Evolutionary conservation across 176 grass and related monocot genomes (phyloP), one percentile per base, ranked within the genome.

Genomic region (sorghum (Sorghum bicolor)): DNA sequence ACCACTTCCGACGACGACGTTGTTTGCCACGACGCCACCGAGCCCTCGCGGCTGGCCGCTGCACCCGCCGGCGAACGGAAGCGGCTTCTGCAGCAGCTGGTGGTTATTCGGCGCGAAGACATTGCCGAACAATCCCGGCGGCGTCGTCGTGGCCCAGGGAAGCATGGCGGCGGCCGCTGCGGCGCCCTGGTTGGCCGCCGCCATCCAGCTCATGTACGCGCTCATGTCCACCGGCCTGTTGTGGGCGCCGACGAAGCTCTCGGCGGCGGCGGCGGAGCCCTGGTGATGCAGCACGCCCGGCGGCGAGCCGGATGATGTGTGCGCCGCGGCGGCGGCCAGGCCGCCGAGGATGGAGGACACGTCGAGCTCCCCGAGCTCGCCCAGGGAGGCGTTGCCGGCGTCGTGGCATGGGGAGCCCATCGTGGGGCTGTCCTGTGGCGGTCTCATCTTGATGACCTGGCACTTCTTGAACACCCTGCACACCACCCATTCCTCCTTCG

Each of bases 381-480:
- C 85, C 11, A 94, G 86, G 30, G 92, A 81, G 53, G 70, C 85
- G 55, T 20, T 37, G 66, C 2, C 80, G 70, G 4, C 80, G 70
- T 74, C 31, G 86, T 89, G 83, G 86, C 92, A 83, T 22, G 87
- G 86, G 29, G 89, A 91, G 76, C 80, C 84, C 34, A 94, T 82
- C 13, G 81, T 72, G 13, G 48, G 75, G 45, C 80, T 69, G 60
- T 17, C 92, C 1, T 82, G 72, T n/a, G 74, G 41, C 2, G 82
- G 84, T 67, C 87, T 83, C 67, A 78, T 26, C 83, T 82, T 94
- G 84, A 83, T 53, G 62, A 73, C 76, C 53, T 86, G 78, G 69
- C 81, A 87, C 78, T 94, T 94, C 80, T 94, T 94, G 92, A 94
- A 94, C 63, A 92, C 92, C 67, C 92, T 82, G 74, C 92, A 94